Evolutionary conservation across 225 moss, liverwort and hornwort genomes (phyloP), one percentile per base, ranked within the genome.

Genomic region (Sphagnum tenellum): DNA sequence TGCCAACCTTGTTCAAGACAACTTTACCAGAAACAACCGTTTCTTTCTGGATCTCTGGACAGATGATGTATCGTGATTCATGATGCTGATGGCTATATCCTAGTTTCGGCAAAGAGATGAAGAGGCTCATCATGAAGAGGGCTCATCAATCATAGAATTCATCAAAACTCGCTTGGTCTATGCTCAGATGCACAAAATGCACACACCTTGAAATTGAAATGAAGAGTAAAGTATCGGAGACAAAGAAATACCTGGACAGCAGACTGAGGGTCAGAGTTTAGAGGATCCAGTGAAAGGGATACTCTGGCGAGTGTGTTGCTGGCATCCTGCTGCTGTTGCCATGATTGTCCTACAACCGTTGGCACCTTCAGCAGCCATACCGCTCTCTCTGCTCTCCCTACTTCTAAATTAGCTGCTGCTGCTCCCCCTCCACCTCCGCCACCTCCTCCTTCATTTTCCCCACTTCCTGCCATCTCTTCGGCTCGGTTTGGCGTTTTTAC

Each of bases 321-420:
- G 7, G 48, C 63, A n/a, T 80, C 86, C 55, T 87, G 89, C 53
- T 85, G 85, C 69, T 98, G 87, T 79, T 82, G 74, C 93, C 93
- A 93, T 44, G 83, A 64, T 59, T 77, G 70, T 4, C 87, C 83
- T 1, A 98, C 89, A 5, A 80, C 65, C 50, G 87, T 85, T 14
- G 98, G 93, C 65, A 93, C 89, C 72, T 98, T 98, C 55, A 98
- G 76, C 79, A 98, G 71, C 93, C 90, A 93, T 58, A 93, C 89
- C 8, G 84, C 74, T 49, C 87, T 77, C 5, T 98, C 98, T 11
- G 86, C 78, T 50, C 65, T 73, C 56, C 70, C 9, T 3, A 79
- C 81, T 6, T 93, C 98, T 44, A 98, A 61, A 46, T 77, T 69
- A 57, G 88, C 76, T 68, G 79, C 72, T 52, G 72, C 71, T 49